Base-by-base conservation (phyloP, 768 basidiomycete species). In the Termitomyces sp. region DNA sequence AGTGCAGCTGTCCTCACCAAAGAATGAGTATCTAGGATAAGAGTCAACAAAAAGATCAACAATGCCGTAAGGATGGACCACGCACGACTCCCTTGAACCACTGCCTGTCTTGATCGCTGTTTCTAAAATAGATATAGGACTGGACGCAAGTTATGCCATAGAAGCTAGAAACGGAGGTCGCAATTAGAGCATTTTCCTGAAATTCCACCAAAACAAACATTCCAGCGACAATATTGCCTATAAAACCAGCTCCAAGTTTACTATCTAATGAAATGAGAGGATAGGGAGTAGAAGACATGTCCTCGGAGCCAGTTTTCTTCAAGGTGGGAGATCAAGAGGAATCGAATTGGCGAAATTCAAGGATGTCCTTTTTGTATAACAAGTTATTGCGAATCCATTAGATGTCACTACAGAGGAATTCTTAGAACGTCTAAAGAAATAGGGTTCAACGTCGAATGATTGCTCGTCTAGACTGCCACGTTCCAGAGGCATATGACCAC, bases 101-200 rank as follows among this genome's bases (percentile, higher is more conserved):
- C 27, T 0, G 22, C 5, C 12, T 37, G 24, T 51, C 49, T 12
- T 9, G 9, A 13, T 33, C 24, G 5, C 18, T n/a, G 48, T 24
- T 50, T 10, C n/a, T 51, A 22, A 51, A 51, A 26, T 51, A 51
- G 1, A 16, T 26, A 13, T 51, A 51, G 34, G 36, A 37, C 5
- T 51, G 49, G 4, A 51, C 49, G 20, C 49, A 51, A n/a, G 49
- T 51, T 36, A 51, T 51, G n/a, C 49, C 49, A 3, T 51, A 51
- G 5, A 51, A 24, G 18, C 49, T 37, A 18, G 24, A 27, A n/a
- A 47, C 32, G 39, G 30, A 16, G 27, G n/a, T 13, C 20, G 27
- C n/a, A 20, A 45, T 24, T 6, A 10, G 13, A 27, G 24, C 36
- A 4, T 53, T 13, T 32, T 34, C 2, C n/a, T 39, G 0, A 52